Conservation (phyloP, 306 rosid species). For the Ceratonia siliqua region DNA sequence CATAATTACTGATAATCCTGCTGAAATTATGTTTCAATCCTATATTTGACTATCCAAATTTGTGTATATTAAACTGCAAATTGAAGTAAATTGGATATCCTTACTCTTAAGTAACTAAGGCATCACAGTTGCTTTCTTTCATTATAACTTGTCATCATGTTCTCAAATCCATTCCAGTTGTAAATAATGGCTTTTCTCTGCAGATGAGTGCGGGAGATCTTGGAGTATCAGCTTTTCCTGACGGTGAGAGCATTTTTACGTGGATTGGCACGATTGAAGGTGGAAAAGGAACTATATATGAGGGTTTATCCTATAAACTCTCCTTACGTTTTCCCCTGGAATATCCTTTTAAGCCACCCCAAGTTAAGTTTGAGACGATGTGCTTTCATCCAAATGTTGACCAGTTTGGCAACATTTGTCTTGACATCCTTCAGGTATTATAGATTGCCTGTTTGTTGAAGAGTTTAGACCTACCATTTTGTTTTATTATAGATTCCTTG, state of each 20-base stretch:
- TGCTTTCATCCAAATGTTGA: constrained; percentile 99
- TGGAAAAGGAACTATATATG: constrained; percentile 89
- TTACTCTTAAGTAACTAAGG: constrained; percentile 10
- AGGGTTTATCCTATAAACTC: constrained; percentile 92
- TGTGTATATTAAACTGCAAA: not conserved
- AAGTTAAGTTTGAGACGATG: constrained; percentile 87
- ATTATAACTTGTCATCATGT: constrained; percentile 7
- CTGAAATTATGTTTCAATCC: not conserved
- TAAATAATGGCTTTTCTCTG: constrained; percentile 29
- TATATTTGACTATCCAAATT: not conserved
- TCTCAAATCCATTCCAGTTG: not conserved
- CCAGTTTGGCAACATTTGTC: constrained; percentile 95
- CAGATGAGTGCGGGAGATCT: constrained; percentile 96
- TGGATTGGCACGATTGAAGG: constrained; percentile 98
- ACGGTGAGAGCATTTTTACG: constrained; percentile 83
- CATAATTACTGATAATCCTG: not conserved
- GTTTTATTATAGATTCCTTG: constrained; percentile 6
- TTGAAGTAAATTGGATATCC: not conserved
- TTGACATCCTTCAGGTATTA: constrained; percentile 95
- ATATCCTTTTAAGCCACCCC: constrained; percentile 95
- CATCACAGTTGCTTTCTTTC: not conserved
- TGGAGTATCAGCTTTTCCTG: constrained; percentile 95
- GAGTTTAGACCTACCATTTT: constrained; percentile 24
- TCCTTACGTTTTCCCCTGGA: constrained; percentile 83
- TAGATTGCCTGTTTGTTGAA: not conserved